Evolutionary conservation across 2,329 filamentous ascomycete genomes (phyloP), one percentile per base, ranked within the genome.

Genomic region (Cladosporium sp.): DNA sequence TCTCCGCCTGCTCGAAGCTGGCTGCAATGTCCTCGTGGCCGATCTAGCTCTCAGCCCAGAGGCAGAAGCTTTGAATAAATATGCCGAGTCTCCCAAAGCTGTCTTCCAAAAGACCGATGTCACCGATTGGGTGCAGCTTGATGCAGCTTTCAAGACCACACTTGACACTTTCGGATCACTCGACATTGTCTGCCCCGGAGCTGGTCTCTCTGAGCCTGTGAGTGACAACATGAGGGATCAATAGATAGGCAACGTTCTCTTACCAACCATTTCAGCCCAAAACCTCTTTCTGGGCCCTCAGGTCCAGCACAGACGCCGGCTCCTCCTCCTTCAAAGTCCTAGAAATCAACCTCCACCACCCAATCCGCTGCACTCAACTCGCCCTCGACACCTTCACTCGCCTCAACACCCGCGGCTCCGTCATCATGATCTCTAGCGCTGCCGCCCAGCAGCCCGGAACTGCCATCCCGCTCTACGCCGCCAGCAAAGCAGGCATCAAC

Each of bases 61-160:
- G 65, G 76, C 75, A 3, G 24, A 60, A 28, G 34, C 48, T 50
- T 9, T 51, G 25, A 35, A 55, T 3, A 49, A 58, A n/a, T 52
- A 58, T 20, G 39, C 47, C 34, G 25, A 19, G 17, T 32, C 28
- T 5, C 64, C 72, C 34, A 62, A 68, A 50, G 76, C 74, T 1
- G 62, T 75, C 6, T 77, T 75, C 60, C 57, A 69, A 7, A 63
- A 71, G 49, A 77, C 75, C 0, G 73, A 78, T 63, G 78, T 80
- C 7, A 74, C 69, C 13, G 71, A 76, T n/a, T 81, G 78, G 78
- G 54, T 62, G 5, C 74, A 80, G 51, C 71, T 81, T 4, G 71
- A 78, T 58, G 63, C 64, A 12, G 75, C 78, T 71, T 80, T 80
- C 57, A 66, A 75, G 35, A 70, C 75, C 9, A 76, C 77, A 3